phyloP scores from a whole-genome alignment of 495 filamentous ascomycete species.

The Thozetella sp. region DNA sequence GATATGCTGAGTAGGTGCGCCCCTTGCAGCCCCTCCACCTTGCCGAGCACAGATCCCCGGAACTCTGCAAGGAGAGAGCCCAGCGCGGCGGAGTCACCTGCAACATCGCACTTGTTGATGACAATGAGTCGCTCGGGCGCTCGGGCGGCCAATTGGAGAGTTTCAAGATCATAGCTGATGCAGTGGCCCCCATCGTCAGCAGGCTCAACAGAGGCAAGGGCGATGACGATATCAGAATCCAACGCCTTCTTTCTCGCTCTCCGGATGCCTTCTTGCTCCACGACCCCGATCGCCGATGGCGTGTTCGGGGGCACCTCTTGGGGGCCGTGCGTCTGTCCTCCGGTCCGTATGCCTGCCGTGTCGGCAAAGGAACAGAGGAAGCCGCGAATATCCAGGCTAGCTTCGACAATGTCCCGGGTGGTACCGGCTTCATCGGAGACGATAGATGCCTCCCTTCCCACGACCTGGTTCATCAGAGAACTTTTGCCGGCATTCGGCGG shows the following conservation, averaged over 20 bases:
- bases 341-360: conserved; percentile 78
- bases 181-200: conserved; percentile 27
- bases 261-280: conserved; percentile 91
- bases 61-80: conserved; percentile 28
- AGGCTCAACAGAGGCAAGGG: conserved; percentile 71
- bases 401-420: conserved; percentile 91
- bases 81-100: conserved; percentile 28
- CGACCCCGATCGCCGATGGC: conserved; percentile 57
- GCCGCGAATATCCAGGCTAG: conserved; percentile 86
- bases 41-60: conserved; percentile 25
- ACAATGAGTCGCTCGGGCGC: conserved; percentile 69
- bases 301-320: not conserved
- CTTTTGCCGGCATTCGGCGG: conserved; percentile 97
- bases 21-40: conserved; percentile 23
- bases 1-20: conserved; percentile 59
- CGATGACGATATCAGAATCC: conserved; percentile 85
- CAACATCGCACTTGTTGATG: conserved; percentile 80
- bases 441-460: conserved; percentile 93
- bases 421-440: conserved; percentile 91
- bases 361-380: conserved; percentile 89
- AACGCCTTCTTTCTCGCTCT: conserved; percentile 79
- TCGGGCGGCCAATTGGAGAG: conserved; percentile 44
- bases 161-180: conserved; percentile 48
- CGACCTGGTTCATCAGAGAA: conserved; percentile 85
- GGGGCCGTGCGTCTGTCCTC: conserved; percentile 10